phyloP scores from a whole-genome alignment of 2,329 filamentous ascomycete species.

The Botryotinia narcissicola region DNA sequence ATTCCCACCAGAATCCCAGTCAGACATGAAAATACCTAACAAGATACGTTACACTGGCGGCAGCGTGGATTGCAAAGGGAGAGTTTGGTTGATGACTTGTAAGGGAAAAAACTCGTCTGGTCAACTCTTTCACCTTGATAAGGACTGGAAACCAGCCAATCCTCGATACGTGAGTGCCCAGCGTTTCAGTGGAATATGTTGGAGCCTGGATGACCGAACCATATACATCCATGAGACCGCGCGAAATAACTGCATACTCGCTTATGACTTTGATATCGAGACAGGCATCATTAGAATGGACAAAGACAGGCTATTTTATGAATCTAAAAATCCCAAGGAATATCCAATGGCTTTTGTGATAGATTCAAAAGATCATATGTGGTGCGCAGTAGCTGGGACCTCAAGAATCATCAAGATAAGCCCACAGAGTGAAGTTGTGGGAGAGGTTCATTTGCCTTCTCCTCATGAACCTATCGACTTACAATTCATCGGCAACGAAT shows the following conservation, averaged over 20 bases:
- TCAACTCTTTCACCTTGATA: not conserved
- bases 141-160: not conserved
- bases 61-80: not conserved
- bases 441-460: not conserved
- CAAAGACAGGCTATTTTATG: not conserved
- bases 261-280: not conserved
- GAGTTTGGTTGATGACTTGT: not conserved
- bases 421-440: not conserved
- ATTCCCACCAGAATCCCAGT: not conserved
- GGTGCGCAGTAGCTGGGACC: not conserved
- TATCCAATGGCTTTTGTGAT: not conserved
- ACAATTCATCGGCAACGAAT: not conserved
- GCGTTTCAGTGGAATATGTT: not conserved
- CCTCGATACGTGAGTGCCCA: not conserved
- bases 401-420: not conserved
- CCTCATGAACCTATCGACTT: not conserved
- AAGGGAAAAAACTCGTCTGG: not conserved
- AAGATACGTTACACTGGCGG: not conserved
- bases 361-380: not conserved
- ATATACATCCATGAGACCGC: not conserved
- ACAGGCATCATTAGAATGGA: not conserved
- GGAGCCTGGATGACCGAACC: not conserved
- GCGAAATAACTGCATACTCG: not conserved
- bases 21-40: not conserved
- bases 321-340: not conserved